Base-by-base conservation (phyloP, 371 early-diverging fungal genomes). In the Mortierella sp. region DNA sequence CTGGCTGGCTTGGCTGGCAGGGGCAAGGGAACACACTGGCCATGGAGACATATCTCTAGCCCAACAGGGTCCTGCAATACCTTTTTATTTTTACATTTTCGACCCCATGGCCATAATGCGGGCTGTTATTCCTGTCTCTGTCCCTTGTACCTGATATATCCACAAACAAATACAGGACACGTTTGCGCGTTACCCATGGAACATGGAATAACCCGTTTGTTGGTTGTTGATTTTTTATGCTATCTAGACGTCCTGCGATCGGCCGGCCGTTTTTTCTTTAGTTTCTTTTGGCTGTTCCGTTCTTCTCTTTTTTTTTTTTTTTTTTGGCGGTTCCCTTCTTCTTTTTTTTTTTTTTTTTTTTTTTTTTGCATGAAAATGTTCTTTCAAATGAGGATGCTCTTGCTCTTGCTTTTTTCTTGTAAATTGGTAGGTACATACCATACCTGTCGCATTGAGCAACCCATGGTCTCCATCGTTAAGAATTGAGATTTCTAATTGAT, bases 331-430 rank as follows among this genome's bases (percentile, higher is more conserved):
- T 60, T 60, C 60, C 60, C 35, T 58, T 49, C 11, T 56, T 32
- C n/a, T n/a, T n/a, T n/a, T n/a, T n/a, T n/a, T n/a, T n/a, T n/a
- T n/a, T n/a, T n/a, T n/a, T n/a, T n/a, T n/a, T n/a, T n/a, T n/a
- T 29, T 60, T 60, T 65, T 65, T 65, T 65, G 65, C 65, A 65
- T 65, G 65, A 51, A 65, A 35, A 5, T 35, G 65, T 21, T 63
- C 63, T 32, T 60, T 35, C 7, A 21, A 38, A 38, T 65, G 38
- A 32, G 35, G 14, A 32, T 60, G 35, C 65, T 65, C 65, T 38
- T 21, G 14, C 16, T 65, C 6, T 65, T 65, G 41, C 6, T 65
- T 32, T 16, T 35, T 18, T 65, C 7, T 32, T 35, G 10, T 12
- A 46, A 46, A 38, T 65, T 65, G 65, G 21, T 60, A n/a, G 60